Evolutionary conservation across 495 filamentous ascomycete genomes (phyloP).

Genomic region (Trichoderma reesei): DNA sequence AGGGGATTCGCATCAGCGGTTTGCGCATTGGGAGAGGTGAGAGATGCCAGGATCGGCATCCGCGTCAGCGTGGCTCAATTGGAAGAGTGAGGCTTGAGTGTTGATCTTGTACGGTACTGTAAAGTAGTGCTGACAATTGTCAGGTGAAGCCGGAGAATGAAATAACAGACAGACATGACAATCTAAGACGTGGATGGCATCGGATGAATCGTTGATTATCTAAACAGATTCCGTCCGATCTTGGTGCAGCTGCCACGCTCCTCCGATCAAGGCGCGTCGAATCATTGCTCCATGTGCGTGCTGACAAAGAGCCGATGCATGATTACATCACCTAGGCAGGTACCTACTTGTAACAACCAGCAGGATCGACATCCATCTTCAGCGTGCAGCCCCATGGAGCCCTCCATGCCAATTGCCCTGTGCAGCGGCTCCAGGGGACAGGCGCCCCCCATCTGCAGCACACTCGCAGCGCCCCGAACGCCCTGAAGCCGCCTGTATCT

Average conservation of each 20-base stretch:
- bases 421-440: no score
- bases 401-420: no score
- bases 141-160: no score
- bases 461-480: background rate
- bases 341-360: background rate
- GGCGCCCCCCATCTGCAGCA: background rate
- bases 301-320: conserved; percentile 2
- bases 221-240: background rate
- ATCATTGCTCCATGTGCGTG: background rate
- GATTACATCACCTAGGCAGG: background rate
- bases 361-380: no score
- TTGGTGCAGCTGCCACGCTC: background rate
- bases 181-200: no score
- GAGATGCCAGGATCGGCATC: background rate
- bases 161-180: no score
- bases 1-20: conserved; percentile 79
- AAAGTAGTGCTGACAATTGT: no score
- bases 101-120: no score
- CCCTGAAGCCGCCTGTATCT: background rate
- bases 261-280: background rate
- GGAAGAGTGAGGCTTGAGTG: no score
- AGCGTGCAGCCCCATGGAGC: no score
- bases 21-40: conserved; percentile 40
- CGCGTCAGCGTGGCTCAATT: no score
- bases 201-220: background rate